A percentile compares a stretch with the other conserved stretches of the same genome.
phyloP scores from a whole-genome alignment of 805 yeast genomes.

The Wickerhamomyces canadensis region DNA sequence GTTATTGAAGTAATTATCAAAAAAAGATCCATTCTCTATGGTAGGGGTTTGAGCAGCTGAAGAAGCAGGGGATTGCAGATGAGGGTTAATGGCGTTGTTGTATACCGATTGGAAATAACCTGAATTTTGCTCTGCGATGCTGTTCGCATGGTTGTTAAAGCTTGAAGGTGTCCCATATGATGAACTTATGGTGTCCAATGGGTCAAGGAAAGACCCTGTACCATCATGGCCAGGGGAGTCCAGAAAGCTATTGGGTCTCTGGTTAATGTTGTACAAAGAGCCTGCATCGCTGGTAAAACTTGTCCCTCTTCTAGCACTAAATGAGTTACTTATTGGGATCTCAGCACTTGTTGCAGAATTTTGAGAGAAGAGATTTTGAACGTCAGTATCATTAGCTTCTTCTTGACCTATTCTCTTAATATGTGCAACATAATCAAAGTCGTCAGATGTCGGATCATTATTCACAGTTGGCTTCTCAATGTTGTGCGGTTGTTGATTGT shows the following conservation, averaged over 20 bases:
- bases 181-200: constrained; percentile 20
- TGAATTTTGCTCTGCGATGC: constrained; percentile 12
- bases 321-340: constrained; percentile 7
- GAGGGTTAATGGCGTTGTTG: constrained; percentile 1
- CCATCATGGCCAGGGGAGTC: constrained; percentile 22
- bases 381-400: constrained; percentile 11
- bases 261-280: constrained; percentile 2
- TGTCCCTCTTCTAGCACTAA: background rate
- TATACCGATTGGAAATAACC: constrained; percentile 16
- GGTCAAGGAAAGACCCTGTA: constrained; percentile 21
- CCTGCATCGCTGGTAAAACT: too few relatives aligned
- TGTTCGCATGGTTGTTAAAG: constrained; percentile 12
- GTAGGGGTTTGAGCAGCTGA: constrained; percentile 22
- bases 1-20: constrained; percentile 19
- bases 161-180: constrained; percentile 24
- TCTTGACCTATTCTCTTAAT: constrained; percentile 50
- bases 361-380: constrained; percentile 3
- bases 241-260: constrained; percentile 14
- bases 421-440: constrained; percentile 62
- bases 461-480: constrained; percentile 3
- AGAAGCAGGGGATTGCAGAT: constrained; percentile 20
- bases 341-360: constrained; percentile 1
- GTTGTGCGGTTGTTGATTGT: constrained; percentile 5
- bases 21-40: constrained; percentile 18
- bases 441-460: constrained; percentile 44